Conservation (phyloP, 2,329 filamentous ascomycete genomes). For the Drechslerella dactyloides region DNA sequence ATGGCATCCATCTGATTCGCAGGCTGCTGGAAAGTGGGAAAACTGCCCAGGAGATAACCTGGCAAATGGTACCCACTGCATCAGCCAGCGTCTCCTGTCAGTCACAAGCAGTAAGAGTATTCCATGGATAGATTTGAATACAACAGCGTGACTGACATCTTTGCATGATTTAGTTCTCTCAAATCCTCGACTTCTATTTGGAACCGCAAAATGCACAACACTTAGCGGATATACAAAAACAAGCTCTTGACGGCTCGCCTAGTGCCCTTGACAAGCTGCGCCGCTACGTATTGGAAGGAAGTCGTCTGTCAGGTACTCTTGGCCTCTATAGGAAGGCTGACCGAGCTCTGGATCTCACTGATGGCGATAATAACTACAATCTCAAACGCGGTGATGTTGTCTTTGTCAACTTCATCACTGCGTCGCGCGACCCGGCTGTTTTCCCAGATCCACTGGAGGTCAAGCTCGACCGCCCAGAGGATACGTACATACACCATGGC, state of each 20-base stretch:
- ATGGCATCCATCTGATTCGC: slow-evolving; percentile 71
- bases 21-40: slow-evolving; percentile 69
- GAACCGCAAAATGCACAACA: slow-evolving; percentile 65
- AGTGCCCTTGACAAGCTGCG: slow-evolving; percentile 70
- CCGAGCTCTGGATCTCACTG: slow-evolving; percentile 61
- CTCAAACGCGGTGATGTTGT: slow-evolving; percentile 67
- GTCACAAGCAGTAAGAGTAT: slow-evolving; percentile 64
- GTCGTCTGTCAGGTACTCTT: slow-evolving; percentile 71
- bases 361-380: slow-evolving; percentile 62
- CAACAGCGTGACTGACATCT: slow-evolving; percentile 49
- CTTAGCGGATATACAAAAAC: slow-evolving; percentile 67
- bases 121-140: slow-evolving; percentile 59
- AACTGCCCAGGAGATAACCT: slow-evolving; percentile 70
- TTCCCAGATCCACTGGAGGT: slow-evolving; percentile 70
- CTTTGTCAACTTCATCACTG: slow-evolving; percentile 68
- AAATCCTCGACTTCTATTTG: slow-evolving; percentile 76
- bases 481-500: slow-evolving; percentile 70
- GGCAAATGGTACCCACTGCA: slow-evolving; percentile 73
- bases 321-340: slow-evolving; percentile 67
- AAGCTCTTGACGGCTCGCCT: slow-evolving; percentile 65
- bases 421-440: slow-evolving; percentile 65
- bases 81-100: slow-evolving; percentile 73
- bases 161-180: slow-evolving; percentile 64
- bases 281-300: slow-evolving; percentile 74
- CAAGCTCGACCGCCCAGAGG: slow-evolving; percentile 68